phyloP scores from a whole-genome alignment of 2,329 filamentous ascomycete species.

The Ceratocystis smalleyi region DNA sequence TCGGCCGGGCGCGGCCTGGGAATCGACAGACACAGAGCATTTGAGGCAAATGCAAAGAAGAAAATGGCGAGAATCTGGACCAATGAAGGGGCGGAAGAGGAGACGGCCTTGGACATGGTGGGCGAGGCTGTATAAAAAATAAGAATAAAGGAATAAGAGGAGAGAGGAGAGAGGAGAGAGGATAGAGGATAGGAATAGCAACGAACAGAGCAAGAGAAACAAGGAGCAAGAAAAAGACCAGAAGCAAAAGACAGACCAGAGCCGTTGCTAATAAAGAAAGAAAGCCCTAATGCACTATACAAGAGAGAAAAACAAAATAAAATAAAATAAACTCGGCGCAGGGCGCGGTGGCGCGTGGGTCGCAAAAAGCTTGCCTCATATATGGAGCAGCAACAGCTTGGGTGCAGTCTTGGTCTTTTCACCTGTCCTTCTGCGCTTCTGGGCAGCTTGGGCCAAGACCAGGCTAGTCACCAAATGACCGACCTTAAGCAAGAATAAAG shows the following conservation, averaged over 20 bases:
- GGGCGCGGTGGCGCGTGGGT: background rate
- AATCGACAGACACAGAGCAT: background rate
- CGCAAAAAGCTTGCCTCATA: background rate
- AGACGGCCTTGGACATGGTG: background rate
- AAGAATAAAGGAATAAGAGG: background rate
- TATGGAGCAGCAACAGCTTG: background rate
- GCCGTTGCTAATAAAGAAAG: background rate
- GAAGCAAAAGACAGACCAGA: background rate
- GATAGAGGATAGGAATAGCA: background rate
- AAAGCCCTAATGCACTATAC: background rate
- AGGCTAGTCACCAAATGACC: background rate
- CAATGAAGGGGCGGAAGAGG: background rate
- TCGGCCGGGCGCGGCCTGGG: background rate
- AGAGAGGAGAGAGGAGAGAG: background rate
- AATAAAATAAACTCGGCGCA: background rate
- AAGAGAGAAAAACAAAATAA: background rate
- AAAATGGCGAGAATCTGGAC: background rate
- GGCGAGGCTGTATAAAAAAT: background rate
- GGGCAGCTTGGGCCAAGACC: background rate
- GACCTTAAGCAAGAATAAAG: background rate
- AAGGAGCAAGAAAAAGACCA: background rate
- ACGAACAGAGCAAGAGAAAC: background rate
- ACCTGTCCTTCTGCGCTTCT: background rate
- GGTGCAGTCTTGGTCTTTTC: conserved; percentile 5
- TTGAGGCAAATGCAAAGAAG: background rate